phyloP scores from a whole-genome alignment of 2,329 filamentous ascomycete genomes.

The Byssoonygena ceratinophila region DNA sequence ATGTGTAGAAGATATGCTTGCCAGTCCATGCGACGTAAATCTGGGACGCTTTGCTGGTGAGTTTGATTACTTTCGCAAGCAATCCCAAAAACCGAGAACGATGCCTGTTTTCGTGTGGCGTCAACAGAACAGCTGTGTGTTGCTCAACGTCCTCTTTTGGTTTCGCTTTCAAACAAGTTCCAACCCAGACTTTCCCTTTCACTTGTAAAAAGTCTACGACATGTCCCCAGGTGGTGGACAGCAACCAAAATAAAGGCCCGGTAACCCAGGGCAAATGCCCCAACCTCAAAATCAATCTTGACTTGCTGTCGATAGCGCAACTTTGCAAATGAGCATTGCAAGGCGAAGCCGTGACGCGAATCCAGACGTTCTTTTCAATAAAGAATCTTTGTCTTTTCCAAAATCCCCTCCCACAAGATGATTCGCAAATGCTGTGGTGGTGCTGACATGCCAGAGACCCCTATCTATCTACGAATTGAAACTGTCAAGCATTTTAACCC shows the following conservation, averaged over 20 bases:
- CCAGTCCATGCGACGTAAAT: background rate
- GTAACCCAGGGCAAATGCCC: background rate
- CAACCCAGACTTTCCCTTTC: background rate
- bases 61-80: background rate
- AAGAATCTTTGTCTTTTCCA: background rate
- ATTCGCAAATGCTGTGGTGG: constrained; percentile 3
- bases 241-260: background rate
- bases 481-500: constrained; percentile 11
- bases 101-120: background rate
- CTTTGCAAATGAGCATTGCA: background rate
- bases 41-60: background rate
- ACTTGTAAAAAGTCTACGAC: constrained; percentile 5
- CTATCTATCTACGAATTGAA: constrained; percentile 31
- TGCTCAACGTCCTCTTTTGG: background rate
- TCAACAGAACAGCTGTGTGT: background rate
- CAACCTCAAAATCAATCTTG: background rate
- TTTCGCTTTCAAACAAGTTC: background rate
- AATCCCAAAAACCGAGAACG: background rate
- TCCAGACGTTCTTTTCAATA: background rate
- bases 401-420: background rate
- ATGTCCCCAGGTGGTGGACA: constrained; percentile 1
- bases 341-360: background rate
- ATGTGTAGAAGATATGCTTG: background rate
- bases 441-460: constrained; percentile 14
- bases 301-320: background rate